Evolutionary conservation across 352 stramenopile species (phyloP), one percentile per base, ranked within the genome.

Genomic region (Sclerospora graminicola): DNA sequence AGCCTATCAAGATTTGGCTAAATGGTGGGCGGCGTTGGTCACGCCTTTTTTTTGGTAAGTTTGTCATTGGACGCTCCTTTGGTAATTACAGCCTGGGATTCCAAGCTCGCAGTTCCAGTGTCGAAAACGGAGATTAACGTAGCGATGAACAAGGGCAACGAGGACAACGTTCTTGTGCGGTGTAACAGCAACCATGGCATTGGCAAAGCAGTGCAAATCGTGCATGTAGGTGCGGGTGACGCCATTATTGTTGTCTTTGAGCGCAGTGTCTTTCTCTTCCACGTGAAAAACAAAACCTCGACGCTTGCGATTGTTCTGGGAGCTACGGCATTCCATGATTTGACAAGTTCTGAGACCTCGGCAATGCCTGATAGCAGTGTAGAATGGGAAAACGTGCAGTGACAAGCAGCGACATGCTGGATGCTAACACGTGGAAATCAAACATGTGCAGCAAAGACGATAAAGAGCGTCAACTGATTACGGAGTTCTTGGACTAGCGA

Each of bases 81-180:
- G 48, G 54, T 66, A 36, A 54, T 85, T 23, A 66, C 64, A 8
- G 71, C 62, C 3, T 89, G 73, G 73, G 74, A 89, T 48, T 61
- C 74, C 38, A 86, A 82, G 55, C 86, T 86, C 39, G 74, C 71
- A 14, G 77, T 86, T 0, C 63, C 79, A 1, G 66, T 89, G 9
- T 65, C 71, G 1, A 64, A 52, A 14, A 70, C 63, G n/a, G 55
- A 77, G 38, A 51, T 82, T 31, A 61, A 74, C 28, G 34, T 67
- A 28, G 7, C 26, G 8, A 31, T 37, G 44, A 52, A 65, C 10
- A 61, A 74, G 5, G 43, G 47, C 4, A 53, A 36, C 13, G 40
- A 57, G 23, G 33, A 29, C 15, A 48, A 50, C 13, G 29, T 54
- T 32, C 36, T 59, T n/a, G 21, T 62, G 13, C 47, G 49, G 1